phyloP scores from a whole-genome alignment of 2,329 filamentous ascomycete genomes.

The Colletotrichum graminicola region DNA sequence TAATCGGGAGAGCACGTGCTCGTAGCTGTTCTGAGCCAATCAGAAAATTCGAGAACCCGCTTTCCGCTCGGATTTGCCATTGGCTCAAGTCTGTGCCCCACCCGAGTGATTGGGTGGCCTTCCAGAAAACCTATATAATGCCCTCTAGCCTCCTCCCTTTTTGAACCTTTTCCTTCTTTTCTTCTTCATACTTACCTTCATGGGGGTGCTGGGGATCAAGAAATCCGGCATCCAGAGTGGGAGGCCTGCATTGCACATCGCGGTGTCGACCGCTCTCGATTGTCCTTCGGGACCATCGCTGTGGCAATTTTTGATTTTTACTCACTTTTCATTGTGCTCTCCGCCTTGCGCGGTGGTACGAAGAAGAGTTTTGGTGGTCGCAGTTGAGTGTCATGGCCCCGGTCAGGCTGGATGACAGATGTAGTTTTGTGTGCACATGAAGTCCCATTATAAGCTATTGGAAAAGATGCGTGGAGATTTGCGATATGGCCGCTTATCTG shows the following conservation, averaged over 20 bases:
- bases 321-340: constrained; percentile 44
- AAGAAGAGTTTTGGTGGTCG: constrained; percentile 33
- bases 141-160: constrained; percentile 14
- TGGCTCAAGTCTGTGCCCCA: not conserved
- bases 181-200: constrained; percentile 66
- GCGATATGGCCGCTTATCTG: no score
- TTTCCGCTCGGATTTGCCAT: not conserved
- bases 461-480: no score
- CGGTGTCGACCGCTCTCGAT: constrained; percentile 43
- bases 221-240: constrained; percentile 56
- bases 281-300: constrained; percentile 44
- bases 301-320: constrained; percentile 44
- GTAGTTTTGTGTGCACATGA: no score
- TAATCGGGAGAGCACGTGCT: not conserved
- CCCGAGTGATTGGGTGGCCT: constrained; percentile 27
- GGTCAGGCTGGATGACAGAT: no score
- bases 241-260: constrained; percentile 66
- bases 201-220: constrained; percentile 58
- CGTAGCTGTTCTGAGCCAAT: not conserved
- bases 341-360: constrained; percentile 42
- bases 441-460: no score
- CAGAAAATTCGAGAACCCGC: not conserved
- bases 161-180: constrained; percentile 38
- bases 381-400: no score
- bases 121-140: constrained; percentile 49